phyloP scores from a whole-genome alignment of 495 filamentous ascomycete species.

The Glarea lozoyensis region DNA sequence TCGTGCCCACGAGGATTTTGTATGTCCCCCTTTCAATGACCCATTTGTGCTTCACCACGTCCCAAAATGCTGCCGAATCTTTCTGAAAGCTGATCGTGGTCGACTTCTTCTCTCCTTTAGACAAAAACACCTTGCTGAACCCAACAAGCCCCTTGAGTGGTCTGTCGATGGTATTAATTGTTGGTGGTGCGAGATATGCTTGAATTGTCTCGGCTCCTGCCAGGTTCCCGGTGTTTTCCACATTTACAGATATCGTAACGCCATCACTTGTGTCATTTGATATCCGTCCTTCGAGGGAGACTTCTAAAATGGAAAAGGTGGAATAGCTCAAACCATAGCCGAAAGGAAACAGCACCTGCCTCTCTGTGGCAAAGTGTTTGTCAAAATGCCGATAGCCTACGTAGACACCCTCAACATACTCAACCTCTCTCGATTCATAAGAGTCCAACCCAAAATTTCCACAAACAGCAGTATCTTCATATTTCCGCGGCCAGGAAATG shows the following conservation, averaged over 20 bases:
- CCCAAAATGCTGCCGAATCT: neutral
- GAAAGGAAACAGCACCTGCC: neutral
- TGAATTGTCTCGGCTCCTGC: neutral
- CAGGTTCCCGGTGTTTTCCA: neutral
- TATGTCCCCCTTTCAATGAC: neutral
- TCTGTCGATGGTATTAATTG: neutral
- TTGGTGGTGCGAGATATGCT: neutral
- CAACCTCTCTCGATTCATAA: conserved; percentile 35
- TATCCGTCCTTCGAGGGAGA: too few species aligned
- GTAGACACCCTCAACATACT: conserved; percentile 62
- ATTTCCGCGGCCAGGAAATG: conserved; percentile 54
- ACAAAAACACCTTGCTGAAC: neutral
- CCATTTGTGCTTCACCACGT: neutral
- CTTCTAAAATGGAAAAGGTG: neutral
- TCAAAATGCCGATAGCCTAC: conserved; percentile 46
- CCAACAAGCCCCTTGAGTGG: neutral
- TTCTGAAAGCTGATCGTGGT: neutral
- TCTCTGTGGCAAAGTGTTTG: neutral
- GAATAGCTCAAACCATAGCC: neutral
- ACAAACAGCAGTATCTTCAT: conserved; percentile 65
- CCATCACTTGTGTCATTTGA: too few species aligned
- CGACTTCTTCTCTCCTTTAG: neutral
- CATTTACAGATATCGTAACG: neutral
- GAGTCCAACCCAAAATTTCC: conserved; percentile 51
- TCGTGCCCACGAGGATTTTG: neutral